Percentiles rank a stretch among this genome's conserved stretches.
Conservation (phyloP, 257 asterid genomes). For the Solanum sparsipilum region DNA sequence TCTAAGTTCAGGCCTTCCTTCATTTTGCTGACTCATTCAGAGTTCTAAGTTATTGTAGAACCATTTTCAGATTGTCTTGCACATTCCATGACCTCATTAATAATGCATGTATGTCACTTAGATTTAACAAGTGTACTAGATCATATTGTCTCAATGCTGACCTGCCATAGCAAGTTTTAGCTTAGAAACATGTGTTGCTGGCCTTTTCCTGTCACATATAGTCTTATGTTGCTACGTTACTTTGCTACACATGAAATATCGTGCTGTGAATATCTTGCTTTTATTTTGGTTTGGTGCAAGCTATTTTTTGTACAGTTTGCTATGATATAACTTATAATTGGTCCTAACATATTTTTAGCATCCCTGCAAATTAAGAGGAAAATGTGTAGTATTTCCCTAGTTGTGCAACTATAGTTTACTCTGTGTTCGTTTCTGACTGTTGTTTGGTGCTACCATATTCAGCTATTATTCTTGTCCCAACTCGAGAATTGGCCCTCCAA, state of each 20-base stretch:
- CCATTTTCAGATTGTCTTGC: background rate
- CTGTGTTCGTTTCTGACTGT: background rate
- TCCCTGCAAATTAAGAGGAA: background rate
- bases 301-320: background rate
- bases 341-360: background rate
- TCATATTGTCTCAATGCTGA: background rate
- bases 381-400: background rate
- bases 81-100: background rate
- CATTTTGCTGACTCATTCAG: background rate
- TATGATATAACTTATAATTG: background rate
- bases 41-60: background rate
- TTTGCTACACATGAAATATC: background rate
- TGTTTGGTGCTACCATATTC: constrained; percentile 11
- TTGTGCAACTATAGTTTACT: background rate
- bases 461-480: constrained; percentile 81
- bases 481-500: constrained; percentile 85
- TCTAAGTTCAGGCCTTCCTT: background rate
- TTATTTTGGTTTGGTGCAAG: background rate
- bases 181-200: background rate
- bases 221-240: background rate
- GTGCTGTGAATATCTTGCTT: background rate
- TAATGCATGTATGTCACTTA: background rate
- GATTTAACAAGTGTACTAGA: background rate
- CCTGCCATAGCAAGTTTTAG: background rate
- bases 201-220: background rate